A percentile compares a stretch with the other conserved stretches of the same genome.
These are phyloP conservation scores for Hamigera avellanea DNA, from an alignment of 495 filamentous ascomycete genomes.

Conservation along the genomic window DNA sequence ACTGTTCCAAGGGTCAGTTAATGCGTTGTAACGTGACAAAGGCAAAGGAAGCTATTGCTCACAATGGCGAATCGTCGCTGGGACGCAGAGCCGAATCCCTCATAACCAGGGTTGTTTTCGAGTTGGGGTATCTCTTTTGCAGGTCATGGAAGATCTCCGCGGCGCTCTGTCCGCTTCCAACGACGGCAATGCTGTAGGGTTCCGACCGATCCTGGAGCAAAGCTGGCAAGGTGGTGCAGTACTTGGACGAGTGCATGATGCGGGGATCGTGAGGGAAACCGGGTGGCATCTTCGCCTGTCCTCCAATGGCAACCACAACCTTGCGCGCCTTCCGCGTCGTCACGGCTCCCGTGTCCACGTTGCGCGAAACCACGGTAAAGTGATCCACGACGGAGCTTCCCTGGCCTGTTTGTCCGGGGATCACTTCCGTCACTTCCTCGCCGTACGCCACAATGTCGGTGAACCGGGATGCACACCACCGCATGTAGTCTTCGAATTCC, in stretches of 20 bases:
- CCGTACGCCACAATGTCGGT: conserved; percentile 66
- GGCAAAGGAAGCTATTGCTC: conserved; percentile 15
- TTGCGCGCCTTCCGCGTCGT: conserved; percentile 52
- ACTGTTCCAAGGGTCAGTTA: conserved; percentile 28
- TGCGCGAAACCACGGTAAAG: conserved; percentile 45
- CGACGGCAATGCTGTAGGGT: conserved; percentile 64
- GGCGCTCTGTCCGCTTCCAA: conserved; percentile 85
- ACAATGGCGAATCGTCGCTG: conserved; percentile 95
- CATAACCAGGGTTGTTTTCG: conserved; percentile 65
- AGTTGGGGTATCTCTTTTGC: conserved; percentile 69
- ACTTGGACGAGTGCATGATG: conserved; percentile 86
- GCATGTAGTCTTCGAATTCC: conserved; percentile 92
- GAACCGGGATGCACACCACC: conserved; percentile 82
- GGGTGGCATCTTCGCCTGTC: conserved; percentile 64
- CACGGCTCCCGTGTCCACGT: conserved; percentile 38
- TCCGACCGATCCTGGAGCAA: conserved; percentile 45
- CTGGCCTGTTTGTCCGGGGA: conserved; percentile 23
- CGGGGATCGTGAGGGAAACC: conserved; percentile 51
- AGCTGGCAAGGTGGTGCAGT: conserved; percentile 48
- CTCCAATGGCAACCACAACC: conserved; percentile 80
- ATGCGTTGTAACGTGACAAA: no score
- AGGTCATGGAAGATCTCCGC: conserved; percentile 93
- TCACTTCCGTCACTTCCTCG: conserved; percentile 54
- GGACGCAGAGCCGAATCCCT: conserved; percentile 70
- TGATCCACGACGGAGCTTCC: conserved; percentile 29